Evolutionary conservation across 108 stramenopile genomes (phyloP).

Genomic region (Schizochytrium sp.): DNA sequence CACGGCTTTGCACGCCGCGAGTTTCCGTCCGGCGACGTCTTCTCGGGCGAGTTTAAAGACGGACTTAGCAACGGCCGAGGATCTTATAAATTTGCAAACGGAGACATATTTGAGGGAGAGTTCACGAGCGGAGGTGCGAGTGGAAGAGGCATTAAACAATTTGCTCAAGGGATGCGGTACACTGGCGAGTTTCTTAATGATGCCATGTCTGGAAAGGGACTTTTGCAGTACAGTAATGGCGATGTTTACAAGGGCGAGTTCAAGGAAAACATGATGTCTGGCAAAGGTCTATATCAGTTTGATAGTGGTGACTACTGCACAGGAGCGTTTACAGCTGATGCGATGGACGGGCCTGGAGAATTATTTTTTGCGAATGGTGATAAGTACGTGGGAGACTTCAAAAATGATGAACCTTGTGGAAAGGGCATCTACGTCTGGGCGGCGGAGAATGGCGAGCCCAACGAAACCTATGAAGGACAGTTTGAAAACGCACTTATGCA

Average conservation of each 20-base stretch:
- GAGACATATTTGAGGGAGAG: conserved; percentile 70
- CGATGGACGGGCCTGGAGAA: conserved; percentile 25
- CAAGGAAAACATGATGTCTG: conserved; percentile 36
- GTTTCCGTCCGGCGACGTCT: conserved; percentile 32
- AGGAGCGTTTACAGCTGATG: conserved; percentile 25
- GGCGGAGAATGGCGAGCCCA: background rate
- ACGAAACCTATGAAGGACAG: conserved; percentile 25
- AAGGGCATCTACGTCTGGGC: conserved; percentile 25
- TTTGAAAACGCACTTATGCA: conserved; percentile 31
- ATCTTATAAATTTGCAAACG: conserved; percentile 9
- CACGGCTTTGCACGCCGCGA: conserved; percentile 44
- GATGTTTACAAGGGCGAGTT: conserved; percentile 53
- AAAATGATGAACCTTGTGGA: conserved; percentile 12
- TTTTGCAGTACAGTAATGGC: conserved; percentile 23
- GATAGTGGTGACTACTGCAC: conserved; percentile 52
- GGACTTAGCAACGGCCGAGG: conserved; percentile 62
- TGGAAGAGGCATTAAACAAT: conserved; percentile 57
- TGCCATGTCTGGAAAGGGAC: background rate
- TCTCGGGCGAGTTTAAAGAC: conserved; percentile 49
- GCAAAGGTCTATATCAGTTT: conserved; percentile 53
- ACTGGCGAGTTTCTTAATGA: conserved; percentile 36
- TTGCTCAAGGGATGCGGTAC: conserved; percentile 31
- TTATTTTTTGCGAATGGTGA: conserved; percentile 8
- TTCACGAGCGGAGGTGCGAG: conserved; percentile 66
- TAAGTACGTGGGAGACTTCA: conserved; percentile 23